Evolutionary conservation across 2,329 filamentous ascomycete species (phyloP), one percentile per base, ranked within the genome.

Genomic region (Berkeleyomyces rouxiae): DNA sequence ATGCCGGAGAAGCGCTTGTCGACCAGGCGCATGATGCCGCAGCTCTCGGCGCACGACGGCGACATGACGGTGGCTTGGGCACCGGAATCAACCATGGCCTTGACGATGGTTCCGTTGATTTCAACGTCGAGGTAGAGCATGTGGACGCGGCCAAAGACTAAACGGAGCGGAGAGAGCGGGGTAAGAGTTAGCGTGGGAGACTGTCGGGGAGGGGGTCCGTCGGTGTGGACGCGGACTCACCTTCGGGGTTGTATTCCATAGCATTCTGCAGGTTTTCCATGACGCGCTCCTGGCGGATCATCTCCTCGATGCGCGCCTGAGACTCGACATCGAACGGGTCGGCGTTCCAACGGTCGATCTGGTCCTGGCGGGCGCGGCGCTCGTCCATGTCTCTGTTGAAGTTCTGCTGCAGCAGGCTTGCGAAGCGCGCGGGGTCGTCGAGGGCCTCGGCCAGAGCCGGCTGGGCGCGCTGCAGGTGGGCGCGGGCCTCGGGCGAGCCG

Each of bases 21-120:
- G 63, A 99, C 88, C 11, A 99, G 82, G 58, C 92, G 87, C 88
- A 96, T 96, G 73, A 99, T 97, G 68, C 90, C 90, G 71, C 93
- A 99, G 7, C 84, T 81, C 71, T 95, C 88, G 36, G 93, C 93
- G 70, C 90, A 96, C 33, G 84, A 80, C 4, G 93, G 93, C 4
- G 92, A 97, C 93, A 99, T 99, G 76, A 99, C 96, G 60, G 93
- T 99, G 36, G 92, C 90, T 75, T 99, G 93, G 33, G 93, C 93
- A 65, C 93, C 93, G 1, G 93, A 97, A 73, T 99, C 93, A 65
- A 99, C 93, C 68, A 99, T 87, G 2, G 92, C 93, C 77, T 96
- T 97, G 69, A 99, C 86, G 64, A 88, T 88, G 68, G 89, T 82
- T 10, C 88, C 87, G 73, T 99, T 99, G 69, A 99, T 93, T 72